phyloP scores from a whole-genome alignment of 495 filamentous ascomycete genomes.

The Neurospora sublineolata region DNA sequence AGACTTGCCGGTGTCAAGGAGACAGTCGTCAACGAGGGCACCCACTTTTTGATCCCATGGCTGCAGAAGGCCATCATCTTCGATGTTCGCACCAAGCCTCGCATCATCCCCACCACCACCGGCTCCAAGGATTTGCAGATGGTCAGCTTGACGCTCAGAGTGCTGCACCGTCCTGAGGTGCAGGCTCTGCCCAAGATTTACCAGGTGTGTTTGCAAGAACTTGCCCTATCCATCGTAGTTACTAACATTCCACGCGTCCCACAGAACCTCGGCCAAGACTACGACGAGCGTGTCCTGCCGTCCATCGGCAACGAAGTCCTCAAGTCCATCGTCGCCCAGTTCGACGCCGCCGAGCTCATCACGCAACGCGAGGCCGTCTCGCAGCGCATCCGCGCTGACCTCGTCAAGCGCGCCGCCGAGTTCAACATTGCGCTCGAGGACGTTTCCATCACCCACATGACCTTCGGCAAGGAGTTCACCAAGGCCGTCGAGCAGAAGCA shows the following conservation, averaged over 20 bases:
- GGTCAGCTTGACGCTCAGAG: constrained; percentile 95
- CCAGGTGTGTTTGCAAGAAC: constrained; percentile 51
- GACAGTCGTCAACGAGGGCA: constrained; percentile 85
- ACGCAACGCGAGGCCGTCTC: constrained; percentile 95
- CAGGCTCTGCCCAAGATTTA: constrained; percentile 91
- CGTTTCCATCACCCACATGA: constrained; percentile 99
- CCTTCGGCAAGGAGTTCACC: constrained; percentile 98
- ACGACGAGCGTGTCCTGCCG: constrained; percentile 97
- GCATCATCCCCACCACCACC: constrained; percentile 95
- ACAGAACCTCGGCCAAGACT: constrained; percentile 78
- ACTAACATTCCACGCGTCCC: background rate
- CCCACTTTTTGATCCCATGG: constrained; percentile 94
- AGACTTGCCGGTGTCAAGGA: constrained; percentile 86
- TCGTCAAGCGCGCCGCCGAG: constrained; percentile 88
- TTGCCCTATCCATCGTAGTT: background rate
- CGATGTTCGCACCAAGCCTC: constrained; percentile 94
- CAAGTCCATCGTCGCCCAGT: constrained; percentile 97
- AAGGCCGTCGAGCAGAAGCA: constrained; percentile 99
- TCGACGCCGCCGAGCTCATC: constrained; percentile 98
- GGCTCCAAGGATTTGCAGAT: constrained; percentile 99
- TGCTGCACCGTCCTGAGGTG: constrained; percentile 91
- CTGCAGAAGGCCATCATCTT: constrained; percentile 90
- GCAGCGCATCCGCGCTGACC: constrained; percentile 87
- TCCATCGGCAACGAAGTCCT: constrained; percentile 99
- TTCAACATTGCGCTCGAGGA: constrained; percentile 99